Conservation (phyloP, 2,329 filamentous ascomycete species). For the Ophiosphaerella narmari region DNA sequence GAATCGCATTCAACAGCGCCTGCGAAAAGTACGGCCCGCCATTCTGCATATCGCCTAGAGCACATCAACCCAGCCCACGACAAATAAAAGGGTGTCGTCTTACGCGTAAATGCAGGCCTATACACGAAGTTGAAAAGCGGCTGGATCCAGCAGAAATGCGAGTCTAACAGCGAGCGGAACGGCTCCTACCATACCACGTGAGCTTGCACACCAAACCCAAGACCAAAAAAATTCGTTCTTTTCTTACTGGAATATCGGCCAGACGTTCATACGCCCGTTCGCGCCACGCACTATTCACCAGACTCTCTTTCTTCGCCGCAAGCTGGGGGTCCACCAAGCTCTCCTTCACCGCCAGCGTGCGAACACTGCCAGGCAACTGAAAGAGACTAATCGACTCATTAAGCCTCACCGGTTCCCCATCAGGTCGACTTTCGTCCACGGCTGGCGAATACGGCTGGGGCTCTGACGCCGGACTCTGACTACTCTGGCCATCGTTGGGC, state of each 20-base stretch:
- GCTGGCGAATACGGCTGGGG: background rate
- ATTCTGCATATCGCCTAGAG: slow-evolving; percentile 13
- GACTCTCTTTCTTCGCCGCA: slow-evolving; percentile 8
- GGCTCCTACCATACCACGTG: slow-evolving; percentile 5
- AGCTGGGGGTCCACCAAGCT: slow-evolving; percentile 1
- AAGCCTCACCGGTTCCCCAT: slow-evolving; percentile 3
- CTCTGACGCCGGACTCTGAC: background rate
- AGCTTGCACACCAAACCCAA: too few relatives aligned
- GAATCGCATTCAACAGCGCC: slow-evolving; percentile 11
- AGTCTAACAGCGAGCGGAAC: slow-evolving; percentile 12
- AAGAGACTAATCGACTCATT: slow-evolving; percentile 13
- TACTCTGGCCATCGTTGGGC: too few relatives aligned
- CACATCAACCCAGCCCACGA: background rate
- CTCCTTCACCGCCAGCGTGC: background rate
- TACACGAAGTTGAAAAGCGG: slow-evolving; percentile 18
- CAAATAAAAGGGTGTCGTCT: background rate
- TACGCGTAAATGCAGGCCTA: slow-evolving; percentile 15
- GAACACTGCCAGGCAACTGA: slow-evolving; percentile 5
- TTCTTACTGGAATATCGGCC: slow-evolving; percentile 11
- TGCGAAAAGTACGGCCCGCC: slow-evolving; percentile 14
- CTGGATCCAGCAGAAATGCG: slow-evolving; percentile 17
- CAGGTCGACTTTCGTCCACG: background rate
- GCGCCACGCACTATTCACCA: slow-evolving; percentile 13
- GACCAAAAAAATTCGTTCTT: background rate
- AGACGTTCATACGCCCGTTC: slow-evolving; percentile 12